Base-by-base conservation (phyloP, 441 rosid genomes). In the Codiaeum variegatum region DNA sequence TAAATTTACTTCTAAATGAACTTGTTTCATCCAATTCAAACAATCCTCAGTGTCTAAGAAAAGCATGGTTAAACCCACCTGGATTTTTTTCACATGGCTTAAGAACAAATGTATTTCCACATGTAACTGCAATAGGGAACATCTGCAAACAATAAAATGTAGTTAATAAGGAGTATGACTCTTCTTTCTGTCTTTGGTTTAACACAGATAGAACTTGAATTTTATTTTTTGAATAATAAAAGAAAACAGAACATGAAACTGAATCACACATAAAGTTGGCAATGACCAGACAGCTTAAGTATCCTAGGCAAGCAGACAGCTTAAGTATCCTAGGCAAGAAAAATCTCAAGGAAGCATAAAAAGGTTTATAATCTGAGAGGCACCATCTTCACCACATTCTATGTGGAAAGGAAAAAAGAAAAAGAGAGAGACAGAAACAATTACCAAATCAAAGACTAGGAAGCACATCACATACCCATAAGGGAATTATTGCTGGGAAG, bases 401-500 rank as follows among this genome's bases (percentile, higher is more conserved):
- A 62, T 62, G 58, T 16, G 55, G 58, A 21, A 38, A 36, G 19
- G 34, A 3, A 15, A 62, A 62, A 6, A 26, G 38, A n/a, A 21
- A 64, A 28, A 71, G 59, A 26, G 24, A 74, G 7, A 28, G 31
- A 66, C 24, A 75, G 23, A 36, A 70, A 62, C 21, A 63, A 68
- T 40, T 34, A 47, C 28, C 32, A 58, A 56, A 52, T 28, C 61
- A 55, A 73, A 66, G 44, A 73, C 15, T 13, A 73, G 55, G 49
- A 59, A 36, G 21, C 58, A 18, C 15, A 1, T 63, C 62, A 73
- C 84, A 71, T 79, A 87, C 89, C 91, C 85, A 87, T 73, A 85
- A 76, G 59, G 91, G 86, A 77, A 74, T 75, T 77, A 79, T 82
- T 6, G 89, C 83, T 38, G 88, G 84, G 62, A 81, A 88, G 73